Base-by-base conservation (phyloP, 2,329 filamentous ascomycete species). In the Aspergillus intermedius region DNA sequence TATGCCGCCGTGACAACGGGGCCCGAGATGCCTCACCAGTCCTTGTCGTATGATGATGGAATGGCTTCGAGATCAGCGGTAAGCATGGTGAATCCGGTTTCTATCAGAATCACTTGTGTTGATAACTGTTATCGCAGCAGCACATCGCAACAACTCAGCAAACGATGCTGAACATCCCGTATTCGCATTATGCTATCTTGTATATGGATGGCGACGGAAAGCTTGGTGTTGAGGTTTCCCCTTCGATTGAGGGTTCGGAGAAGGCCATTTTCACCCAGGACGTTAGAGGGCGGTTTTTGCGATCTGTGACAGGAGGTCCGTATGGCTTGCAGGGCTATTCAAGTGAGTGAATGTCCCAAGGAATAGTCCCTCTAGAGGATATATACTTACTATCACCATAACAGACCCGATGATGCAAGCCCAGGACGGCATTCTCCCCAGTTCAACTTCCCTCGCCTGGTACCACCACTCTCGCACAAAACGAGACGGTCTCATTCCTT, bases 141-240 rank as follows among this genome's bases (percentile, higher is more conserved):
- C 42, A 59, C 2, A 49, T 53, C 25, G 47, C 53, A 45, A 50
- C 56, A 32, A 54, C 57, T 10, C 55, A 54, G 46, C 41, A 55
- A 13, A 45, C 48, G 17, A 50, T 51, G 35, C 46, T 58, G 9
- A 54, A 59, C 17, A 54, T 64, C 9, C 60, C 63, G 21, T 65
- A 66, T 30, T 57, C 61, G 5, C 67, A 69, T 45, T 70, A 63
- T 43, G 66, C 65, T n/a, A 54, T 69, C 48, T 58, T 70, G 34
- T 70, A 66, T 45, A 57, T 68, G 25, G 65, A 70, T 44, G 58
- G 61, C 13, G 60, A 65, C 45, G 66, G 67, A 2, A 57, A 66
- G 28, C 54, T 65, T 32, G 59, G 60, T 19, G 48, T 66, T 3
- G 58, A 65, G 46, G 59, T 56, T 12, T 70, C 67, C 0, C 55